These are phyloP conservation scores for Penicillium odoratum DNA, from an alignment of 495 filamentous ascomycete species.

Conservation along the genomic window DNA sequence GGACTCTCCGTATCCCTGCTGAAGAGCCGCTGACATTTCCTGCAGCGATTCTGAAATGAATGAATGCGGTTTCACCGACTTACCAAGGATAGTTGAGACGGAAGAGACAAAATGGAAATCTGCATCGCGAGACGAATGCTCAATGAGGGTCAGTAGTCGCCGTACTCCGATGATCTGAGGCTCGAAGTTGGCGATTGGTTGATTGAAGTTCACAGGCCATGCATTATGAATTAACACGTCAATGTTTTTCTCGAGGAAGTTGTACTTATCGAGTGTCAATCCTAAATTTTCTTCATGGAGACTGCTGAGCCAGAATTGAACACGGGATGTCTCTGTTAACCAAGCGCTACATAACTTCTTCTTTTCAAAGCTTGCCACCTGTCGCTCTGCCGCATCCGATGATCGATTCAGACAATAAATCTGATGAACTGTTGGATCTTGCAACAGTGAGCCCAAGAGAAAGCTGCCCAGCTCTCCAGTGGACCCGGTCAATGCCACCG, in stretches of 20 bases:
- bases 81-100: not conserved
- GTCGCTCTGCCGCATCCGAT: not conserved
- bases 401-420: not conserved
- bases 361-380: not conserved
- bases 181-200: not conserved
- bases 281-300: not conserved
- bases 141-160: not conserved
- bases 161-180: slow-evolving; percentile 11
- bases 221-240: not conserved
- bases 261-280: not conserved
- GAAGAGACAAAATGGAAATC: not conserved
- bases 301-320: not conserved
- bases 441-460: not conserved
- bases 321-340: not conserved
- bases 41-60: not conserved
- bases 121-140: not conserved
- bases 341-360: not conserved
- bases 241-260: not conserved
- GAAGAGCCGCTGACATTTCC: not conserved
- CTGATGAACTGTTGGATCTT: not conserved
- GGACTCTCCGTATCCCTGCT: not conserved
- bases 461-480: slow-evolving; percentile 7
- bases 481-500: slow-evolving; percentile 3
- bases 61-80: not conserved
- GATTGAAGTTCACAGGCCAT: slow-evolving; percentile 3